These are phyloP conservation scores for Exsudoporus floridanus DNA, from an alignment of 1,284 basidiomycete species.

Conservation along the genomic window DNA sequence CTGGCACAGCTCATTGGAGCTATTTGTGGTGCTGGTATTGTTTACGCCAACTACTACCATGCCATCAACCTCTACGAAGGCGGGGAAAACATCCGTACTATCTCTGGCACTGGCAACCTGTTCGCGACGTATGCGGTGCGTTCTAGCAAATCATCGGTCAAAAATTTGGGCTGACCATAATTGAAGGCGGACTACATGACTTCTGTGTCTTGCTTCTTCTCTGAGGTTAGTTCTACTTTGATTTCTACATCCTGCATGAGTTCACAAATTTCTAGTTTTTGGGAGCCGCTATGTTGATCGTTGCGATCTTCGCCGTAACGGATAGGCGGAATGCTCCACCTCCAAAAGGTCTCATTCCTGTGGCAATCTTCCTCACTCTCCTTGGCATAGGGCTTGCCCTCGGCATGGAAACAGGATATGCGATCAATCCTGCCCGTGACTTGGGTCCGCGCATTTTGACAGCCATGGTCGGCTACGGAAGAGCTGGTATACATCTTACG, in stretches of 20 bases:
- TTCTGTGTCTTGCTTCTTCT: conserved; percentile 57
- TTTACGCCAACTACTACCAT: conserved; percentile 77
- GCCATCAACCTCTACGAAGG: conserved; percentile 74
- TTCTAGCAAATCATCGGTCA: background rate
- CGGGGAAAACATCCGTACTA: conserved; percentile 56
- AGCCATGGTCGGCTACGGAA: conserved; percentile 60
- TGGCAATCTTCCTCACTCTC: conserved; percentile 54
- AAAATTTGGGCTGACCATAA: conserved; percentile 16
- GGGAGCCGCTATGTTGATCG: conserved; percentile 55
- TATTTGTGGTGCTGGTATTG: conserved; percentile 61
- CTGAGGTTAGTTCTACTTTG: conserved; percentile 41
- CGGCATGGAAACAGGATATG: conserved; percentile 62
- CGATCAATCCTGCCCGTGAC: conserved; percentile 66
- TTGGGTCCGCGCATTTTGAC: conserved; percentile 61
- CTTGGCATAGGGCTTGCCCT: conserved; percentile 54
- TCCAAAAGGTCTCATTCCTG: conserved; percentile 50
- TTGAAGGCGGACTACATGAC: conserved; percentile 57
- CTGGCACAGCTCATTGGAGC: conserved; percentile 72
- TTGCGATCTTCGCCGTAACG: conserved; percentile 43
- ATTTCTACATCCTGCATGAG: conserved; percentile 4
- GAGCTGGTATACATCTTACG: conserved; percentile 33
- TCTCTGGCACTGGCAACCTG: conserved; percentile 61
- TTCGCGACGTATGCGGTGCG: conserved; percentile 74
- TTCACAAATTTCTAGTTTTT: conserved; percentile 44
- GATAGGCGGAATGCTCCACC: conserved; percentile 50